Evolutionary conservation across 2,329 filamentous ascomycete genomes (phyloP).

Genomic region (Samsoniella hepiali): DNA sequence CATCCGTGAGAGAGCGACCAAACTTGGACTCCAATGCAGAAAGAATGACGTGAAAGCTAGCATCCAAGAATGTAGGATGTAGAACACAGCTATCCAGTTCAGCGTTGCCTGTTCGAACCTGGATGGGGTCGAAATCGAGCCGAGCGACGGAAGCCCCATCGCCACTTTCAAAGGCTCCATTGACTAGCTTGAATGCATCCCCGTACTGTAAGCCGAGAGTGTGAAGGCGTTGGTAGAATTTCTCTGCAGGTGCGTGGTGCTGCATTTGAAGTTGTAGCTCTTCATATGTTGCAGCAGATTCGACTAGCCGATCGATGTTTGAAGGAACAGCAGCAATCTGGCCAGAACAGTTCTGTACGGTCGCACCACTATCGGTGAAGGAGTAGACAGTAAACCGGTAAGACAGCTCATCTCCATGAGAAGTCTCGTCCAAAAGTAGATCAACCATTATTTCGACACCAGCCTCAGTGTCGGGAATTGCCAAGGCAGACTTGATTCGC

Average conservation of each 20-base stretch:
- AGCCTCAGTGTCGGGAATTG: slow-evolving; percentile 25
- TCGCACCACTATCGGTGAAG: slow-evolving; percentile 26
- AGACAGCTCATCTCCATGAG: slow-evolving; percentile 24
- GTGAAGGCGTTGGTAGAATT: slow-evolving; percentile 24
- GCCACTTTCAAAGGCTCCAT: slow-evolving; percentile 26
- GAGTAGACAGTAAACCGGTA: slow-evolving; percentile 28
- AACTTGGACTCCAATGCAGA: slow-evolving; percentile 26
- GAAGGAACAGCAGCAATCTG: slow-evolving; percentile 18
- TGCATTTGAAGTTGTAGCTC: background rate
- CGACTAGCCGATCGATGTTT: slow-evolving; percentile 16
- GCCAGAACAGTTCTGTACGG: slow-evolving; percentile 25
- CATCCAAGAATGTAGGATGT: slow-evolving; percentile 24
- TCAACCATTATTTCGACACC: slow-evolving; percentile 27
- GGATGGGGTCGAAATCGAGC: slow-evolving; percentile 23
- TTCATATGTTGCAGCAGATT: background rate
- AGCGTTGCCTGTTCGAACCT: slow-evolving; percentile 20
- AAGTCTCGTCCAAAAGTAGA: slow-evolving; percentile 24
- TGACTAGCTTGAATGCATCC: slow-evolving; percentile 25
- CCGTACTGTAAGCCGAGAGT: slow-evolving; percentile 26
- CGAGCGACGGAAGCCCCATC: slow-evolving; percentile 23
- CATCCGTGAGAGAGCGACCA: slow-evolving; percentile 25
- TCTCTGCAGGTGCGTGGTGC: slow-evolving; percentile 17
- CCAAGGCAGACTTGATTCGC: slow-evolving; percentile 25
- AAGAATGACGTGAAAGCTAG: slow-evolving; percentile 29
- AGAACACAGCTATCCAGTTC: slow-evolving; percentile 17